Conservation (phyloP, 148 eudicot genomes). For the Amaranthus palmeri region DNA sequence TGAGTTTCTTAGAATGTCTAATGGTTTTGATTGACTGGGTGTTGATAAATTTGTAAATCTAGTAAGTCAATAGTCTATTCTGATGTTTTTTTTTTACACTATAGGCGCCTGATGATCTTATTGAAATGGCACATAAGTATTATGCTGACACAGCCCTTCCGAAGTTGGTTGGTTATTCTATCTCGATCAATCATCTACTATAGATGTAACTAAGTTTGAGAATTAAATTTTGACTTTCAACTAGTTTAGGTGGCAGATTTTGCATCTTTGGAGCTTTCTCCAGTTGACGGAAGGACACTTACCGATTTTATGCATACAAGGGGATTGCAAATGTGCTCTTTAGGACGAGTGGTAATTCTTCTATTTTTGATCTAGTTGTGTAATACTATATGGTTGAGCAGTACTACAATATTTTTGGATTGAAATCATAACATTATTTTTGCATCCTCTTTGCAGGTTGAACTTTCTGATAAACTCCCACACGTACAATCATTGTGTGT, state of each 20-base stretch:
- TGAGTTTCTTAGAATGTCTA: background rate
- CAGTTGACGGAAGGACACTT: slow-evolving; percentile 92
- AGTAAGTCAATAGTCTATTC: background rate
- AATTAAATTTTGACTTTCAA: slow-evolving; percentile 20
- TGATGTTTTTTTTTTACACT: slow-evolving; percentile 25
- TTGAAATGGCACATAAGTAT: slow-evolving; percentile 81
- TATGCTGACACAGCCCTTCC: slow-evolving; percentile 88
- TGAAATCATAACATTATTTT: slow-evolving; percentile 4
- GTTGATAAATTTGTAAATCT: slow-evolving; percentile 5
- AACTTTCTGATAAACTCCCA: slow-evolving; percentile 91
- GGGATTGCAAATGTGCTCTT: slow-evolving; percentile 81
- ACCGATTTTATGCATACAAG: slow-evolving; percentile 98
- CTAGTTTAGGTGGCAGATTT: slow-evolving; percentile 81
- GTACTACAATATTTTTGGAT: too few relatives aligned
- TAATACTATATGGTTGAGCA: background rate
- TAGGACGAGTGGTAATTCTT: slow-evolving; percentile 77
- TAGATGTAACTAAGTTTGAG: background rate
- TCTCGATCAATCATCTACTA: background rate
- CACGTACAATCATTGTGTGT: slow-evolving; percentile 89
- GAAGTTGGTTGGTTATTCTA: slow-evolving; percentile 62
- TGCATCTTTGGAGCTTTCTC: slow-evolving; percentile 94
- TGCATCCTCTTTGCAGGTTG: slow-evolving; percentile 47
- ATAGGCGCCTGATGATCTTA: slow-evolving; percentile 80
- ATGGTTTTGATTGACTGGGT: background rate
- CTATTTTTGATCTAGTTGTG: background rate